Evolutionary conservation across 2,329 filamentous ascomycete species (phyloP).

Genomic region (Hirsutella minnesotensis): DNA sequence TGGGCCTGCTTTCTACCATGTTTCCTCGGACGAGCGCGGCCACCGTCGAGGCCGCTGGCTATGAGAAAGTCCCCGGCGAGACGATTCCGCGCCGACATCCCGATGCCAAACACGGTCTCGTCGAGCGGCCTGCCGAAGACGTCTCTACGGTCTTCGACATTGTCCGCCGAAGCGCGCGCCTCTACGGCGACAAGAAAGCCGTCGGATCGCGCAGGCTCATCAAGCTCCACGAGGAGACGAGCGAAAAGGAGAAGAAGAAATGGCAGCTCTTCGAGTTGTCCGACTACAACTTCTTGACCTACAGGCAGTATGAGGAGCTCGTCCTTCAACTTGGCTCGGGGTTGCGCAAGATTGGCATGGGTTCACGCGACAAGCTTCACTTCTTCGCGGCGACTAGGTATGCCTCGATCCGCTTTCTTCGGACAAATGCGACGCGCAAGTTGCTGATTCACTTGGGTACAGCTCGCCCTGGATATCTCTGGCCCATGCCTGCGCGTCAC

Average conservation of each 20-base stretch:
- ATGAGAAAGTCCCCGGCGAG: conserved; percentile 62
- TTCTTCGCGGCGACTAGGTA: conserved; percentile 76
- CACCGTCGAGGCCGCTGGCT: conserved; percentile 60
- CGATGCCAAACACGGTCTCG: conserved; percentile 57
- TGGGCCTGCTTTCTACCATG: too few relatives aligned
- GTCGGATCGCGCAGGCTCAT: conserved; percentile 64
- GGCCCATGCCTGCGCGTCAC: conserved; percentile 65
- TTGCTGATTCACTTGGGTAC: neutral
- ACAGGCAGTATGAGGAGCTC: conserved; percentile 64
- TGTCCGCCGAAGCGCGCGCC: conserved; percentile 53
- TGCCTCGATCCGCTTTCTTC: conserved; percentile 10
- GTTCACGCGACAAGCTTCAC: conserved; percentile 57
- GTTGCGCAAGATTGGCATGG: conserved; percentile 62
- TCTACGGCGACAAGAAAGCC: conserved; percentile 51
- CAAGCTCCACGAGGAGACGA: conserved; percentile 69
- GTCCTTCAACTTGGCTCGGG: conserved; percentile 60
- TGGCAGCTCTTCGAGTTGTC: conserved; percentile 86
- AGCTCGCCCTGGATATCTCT: conserved; percentile 76
- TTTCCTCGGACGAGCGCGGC: too few relatives aligned
- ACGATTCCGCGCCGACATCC: conserved; percentile 71
- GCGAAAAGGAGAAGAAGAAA: conserved; percentile 83
- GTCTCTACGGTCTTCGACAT: conserved; percentile 72
- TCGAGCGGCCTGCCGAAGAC: conserved; percentile 52
- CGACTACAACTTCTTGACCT: conserved; percentile 63
- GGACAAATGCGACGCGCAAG: too few relatives aligned